A percentile compares a stretch with the other conserved stretches of the same genome.
Conservation (phyloP, 306 rosid genomes). For the Vigna reflexopilosa region DNA sequence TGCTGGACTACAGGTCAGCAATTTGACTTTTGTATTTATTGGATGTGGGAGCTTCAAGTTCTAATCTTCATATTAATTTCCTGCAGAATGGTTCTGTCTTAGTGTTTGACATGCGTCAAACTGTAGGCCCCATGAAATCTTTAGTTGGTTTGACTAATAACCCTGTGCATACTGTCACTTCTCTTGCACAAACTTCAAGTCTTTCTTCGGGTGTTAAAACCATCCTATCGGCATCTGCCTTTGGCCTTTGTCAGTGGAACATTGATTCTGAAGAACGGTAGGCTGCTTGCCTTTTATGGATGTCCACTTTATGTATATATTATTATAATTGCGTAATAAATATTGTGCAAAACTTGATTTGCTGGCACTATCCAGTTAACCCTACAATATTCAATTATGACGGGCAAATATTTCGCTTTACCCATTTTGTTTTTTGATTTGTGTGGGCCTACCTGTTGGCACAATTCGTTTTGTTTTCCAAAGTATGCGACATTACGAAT, state of each 20-base stretch:
- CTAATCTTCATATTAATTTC: constrained; percentile 35
- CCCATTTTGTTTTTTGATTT: background rate
- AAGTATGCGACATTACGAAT: constrained; percentile 1
- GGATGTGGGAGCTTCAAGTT: background rate
- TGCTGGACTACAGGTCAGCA: constrained; percentile 89
- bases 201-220: constrained; percentile 53
- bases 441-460: background rate
- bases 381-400: constrained; percentile 23
- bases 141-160: constrained; percentile 66
- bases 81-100: constrained; percentile 84
- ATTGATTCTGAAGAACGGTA: constrained; percentile 77
- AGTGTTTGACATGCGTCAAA: constrained; percentile 87
- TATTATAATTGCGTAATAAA: constrained; percentile 23
- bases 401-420: background rate
- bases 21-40: constrained; percentile 30
- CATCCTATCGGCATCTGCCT: constrained; percentile 82
- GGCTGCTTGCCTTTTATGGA: constrained; percentile 45
- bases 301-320: constrained; percentile 9
- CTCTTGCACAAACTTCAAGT: constrained; percentile 62
- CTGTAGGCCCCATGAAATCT: constrained; percentile 70
- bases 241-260: constrained; percentile 83
- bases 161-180: constrained; percentile 82
- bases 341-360: background rate
- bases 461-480: constrained; percentile 12
- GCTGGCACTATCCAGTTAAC: background rate